Percentiles rank a stretch among this genome's conserved stretches.
Conservation (phyloP, 2,329 filamentous ascomycete genomes). For the Botrytis elliptica region DNA sequence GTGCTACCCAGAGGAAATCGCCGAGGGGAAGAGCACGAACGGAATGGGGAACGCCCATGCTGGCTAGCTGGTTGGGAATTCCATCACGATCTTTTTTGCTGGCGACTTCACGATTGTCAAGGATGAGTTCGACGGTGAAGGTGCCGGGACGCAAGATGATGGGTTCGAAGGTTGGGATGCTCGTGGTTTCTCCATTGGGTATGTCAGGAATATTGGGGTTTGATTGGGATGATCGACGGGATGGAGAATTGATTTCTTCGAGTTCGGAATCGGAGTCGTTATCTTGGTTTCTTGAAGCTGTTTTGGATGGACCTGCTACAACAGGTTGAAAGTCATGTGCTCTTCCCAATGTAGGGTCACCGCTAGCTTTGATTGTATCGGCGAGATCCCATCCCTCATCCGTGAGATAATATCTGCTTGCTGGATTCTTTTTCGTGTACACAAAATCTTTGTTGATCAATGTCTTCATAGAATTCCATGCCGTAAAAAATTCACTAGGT, state of each 20-base stretch:
- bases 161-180: constrained; percentile 49
- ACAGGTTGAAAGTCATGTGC: constrained; percentile 25
- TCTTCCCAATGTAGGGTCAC: constrained; percentile 28
- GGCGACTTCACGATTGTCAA: constrained; percentile 74
- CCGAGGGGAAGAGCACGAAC: constrained; percentile 70
- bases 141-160: constrained; percentile 62
- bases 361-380: constrained; percentile 57
- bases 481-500: constrained; percentile 70
- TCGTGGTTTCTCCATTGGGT: constrained; percentile 31
- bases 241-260: background rate
- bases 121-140: constrained; percentile 70
- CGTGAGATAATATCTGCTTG: constrained; percentile 67
- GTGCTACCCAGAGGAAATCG: constrained; percentile 78
- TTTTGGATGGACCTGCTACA: background rate
- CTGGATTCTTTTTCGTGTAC: constrained; percentile 66
- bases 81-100: constrained; percentile 74
- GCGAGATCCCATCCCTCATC: constrained; percentile 78
- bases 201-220: constrained; percentile 22
- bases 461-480: constrained; percentile 81
- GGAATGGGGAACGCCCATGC: constrained; percentile 48
- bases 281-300: background rate
- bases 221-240: background rate
- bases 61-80: constrained; percentile 64
- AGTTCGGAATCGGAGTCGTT: constrained; percentile 23
- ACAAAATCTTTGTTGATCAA: constrained; percentile 71